Base-by-base conservation (phyloP, 2,329 filamentous ascomycete genomes). In the Fusarium concolor region DNA sequence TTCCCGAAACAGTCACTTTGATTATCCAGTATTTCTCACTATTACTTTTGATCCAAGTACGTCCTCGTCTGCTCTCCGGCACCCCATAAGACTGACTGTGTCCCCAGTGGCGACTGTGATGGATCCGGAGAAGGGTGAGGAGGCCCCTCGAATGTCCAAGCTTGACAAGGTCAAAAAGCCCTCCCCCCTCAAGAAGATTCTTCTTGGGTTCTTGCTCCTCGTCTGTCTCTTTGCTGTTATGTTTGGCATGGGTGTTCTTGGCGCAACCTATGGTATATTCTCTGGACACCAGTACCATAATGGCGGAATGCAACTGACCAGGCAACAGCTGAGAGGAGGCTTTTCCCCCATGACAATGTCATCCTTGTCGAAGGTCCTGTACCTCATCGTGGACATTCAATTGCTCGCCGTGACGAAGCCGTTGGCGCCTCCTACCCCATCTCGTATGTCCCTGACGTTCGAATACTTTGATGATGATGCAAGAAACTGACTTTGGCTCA, bases 221-320 rank as follows among this genome's bases (percentile, higher is more conserved):
- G 26, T 59, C 14, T 60, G 51, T 46, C 39, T 75, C n/a, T 43
- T 73, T 22, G 53, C 59, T 22, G 41, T 67, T 50, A 70, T 77
- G 65, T 75, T 78, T 62, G 73, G 70, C 26, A 71, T 77, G 44
- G 73, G 74, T 15, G 35, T 78, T 35, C 37, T 77, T 39, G 71
- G 72, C 24, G 68, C 74, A 54, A 29, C 57, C 41, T 77, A 71
- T 52, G 69, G 76, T 78, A 68, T 22, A 68, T 44, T 20, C 35
- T 18, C 18, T 41, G 7, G 14, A 38, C 41, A 24, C 22, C 4
- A 17, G 18, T n/a, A 33, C 33, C n/a, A n/a, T 33, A 35, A 37
- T n/a, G 22, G 14, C 12, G 49, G n/a, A 46, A 46, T 18, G 26
- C 29, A 10, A 42, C 55, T 71, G 37, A 63, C 68, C 24, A 39